Conservation (phyloP, 2,329 filamentous ascomycete species). For the Colletotrichum scovillei region DNA sequence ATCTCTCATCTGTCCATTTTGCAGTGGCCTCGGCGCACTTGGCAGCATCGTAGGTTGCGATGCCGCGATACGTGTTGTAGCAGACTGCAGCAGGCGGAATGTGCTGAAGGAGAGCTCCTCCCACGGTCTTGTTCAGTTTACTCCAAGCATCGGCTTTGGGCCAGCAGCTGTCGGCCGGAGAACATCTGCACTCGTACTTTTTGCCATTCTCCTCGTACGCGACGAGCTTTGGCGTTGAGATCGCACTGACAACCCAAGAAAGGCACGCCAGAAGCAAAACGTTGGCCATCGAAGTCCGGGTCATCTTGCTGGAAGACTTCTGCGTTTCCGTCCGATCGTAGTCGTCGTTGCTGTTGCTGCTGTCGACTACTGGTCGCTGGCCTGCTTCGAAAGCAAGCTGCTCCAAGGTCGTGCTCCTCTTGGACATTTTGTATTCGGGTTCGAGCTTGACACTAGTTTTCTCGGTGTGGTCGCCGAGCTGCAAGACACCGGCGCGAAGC, state of each 20-base stretch:
- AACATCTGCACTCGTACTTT: slow-evolving; percentile 51
- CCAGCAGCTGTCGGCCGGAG: slow-evolving; percentile 63
- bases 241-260: background rate
- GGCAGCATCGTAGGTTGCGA: slow-evolving; percentile 50
- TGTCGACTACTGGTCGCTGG: background rate
- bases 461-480: background rate
- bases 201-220: slow-evolving; percentile 23
- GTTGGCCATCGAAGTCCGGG: slow-evolving; percentile 1
- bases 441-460: background rate
- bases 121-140: slow-evolving; percentile 58
- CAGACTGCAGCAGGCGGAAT: slow-evolving; percentile 59
- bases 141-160: slow-evolving; percentile 55
- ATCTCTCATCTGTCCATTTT: slow-evolving; percentile 48
- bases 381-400: background rate
- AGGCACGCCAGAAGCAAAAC: background rate
- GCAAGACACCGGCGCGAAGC: slow-evolving; percentile 6
- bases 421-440: slow-evolving; percentile 21
- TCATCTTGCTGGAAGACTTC: slow-evolving; percentile 5
- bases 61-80: slow-evolving; percentile 44
- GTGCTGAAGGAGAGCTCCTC: slow-evolving; percentile 59
- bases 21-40: slow-evolving; percentile 46
- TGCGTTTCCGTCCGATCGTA: background rate
- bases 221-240: background rate
- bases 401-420: slow-evolving; percentile 4
- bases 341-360: background rate